Evolutionary conservation across 768 basidiomycete genomes (phyloP).

Genomic region (Boletus sensibilis): DNA sequence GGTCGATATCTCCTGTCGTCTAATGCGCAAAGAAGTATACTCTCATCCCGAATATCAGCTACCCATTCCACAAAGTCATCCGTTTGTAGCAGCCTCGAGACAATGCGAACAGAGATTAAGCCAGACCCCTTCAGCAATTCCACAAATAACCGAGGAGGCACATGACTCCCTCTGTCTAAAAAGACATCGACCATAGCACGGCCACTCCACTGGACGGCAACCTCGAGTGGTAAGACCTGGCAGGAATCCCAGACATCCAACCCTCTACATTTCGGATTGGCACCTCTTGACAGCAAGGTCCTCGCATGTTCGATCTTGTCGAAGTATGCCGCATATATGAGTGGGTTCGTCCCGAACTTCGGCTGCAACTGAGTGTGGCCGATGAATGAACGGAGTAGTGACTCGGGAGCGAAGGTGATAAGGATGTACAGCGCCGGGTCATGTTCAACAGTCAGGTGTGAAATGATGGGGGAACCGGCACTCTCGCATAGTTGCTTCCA

Average conservation of each 20-base stretch:
- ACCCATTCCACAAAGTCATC: constrained; percentile 15
- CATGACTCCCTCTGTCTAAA: not conserved
- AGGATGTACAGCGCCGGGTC: not conserved
- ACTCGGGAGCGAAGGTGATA: not conserved
- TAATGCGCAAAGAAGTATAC: not conserved
- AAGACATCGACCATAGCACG: not conserved
- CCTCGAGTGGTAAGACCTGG: not conserved
- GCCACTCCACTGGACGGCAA: not conserved
- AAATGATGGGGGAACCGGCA: not conserved
- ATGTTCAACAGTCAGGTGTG: not conserved
- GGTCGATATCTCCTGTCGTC: not conserved
- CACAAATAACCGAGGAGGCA: not conserved
- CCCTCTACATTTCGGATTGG: not conserved
- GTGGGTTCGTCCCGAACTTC: constrained; percentile 5
- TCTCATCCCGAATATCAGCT: not conserved
- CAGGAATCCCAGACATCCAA: not conserved
- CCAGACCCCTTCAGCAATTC: too few species aligned
- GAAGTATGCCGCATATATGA: constrained; percentile 8
- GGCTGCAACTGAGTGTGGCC: not conserved
- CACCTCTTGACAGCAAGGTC: not conserved
- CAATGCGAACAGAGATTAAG: not conserved
- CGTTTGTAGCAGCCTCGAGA: constrained; percentile 2
- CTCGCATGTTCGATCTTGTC: constrained; percentile 4
- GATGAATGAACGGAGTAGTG: not conserved
- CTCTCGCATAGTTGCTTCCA: not conserved